Conservation (phyloP, 2,329 filamentous ascomycete species). For the Kalmusia sp. region DNA sequence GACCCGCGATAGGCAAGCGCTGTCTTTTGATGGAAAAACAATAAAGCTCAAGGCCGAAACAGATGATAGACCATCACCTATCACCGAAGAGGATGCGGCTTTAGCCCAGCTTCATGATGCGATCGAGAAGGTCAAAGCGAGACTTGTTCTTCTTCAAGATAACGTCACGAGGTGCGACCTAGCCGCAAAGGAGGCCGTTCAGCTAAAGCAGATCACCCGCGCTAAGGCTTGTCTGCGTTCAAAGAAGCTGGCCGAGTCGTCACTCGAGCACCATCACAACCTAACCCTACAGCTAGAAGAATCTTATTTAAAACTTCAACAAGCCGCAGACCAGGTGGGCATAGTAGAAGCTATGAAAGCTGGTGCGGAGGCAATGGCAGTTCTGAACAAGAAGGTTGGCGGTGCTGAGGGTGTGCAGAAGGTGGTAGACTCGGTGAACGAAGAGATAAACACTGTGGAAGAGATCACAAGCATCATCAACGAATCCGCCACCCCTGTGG, state of each 20-base stretch:
- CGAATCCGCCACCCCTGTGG: conserved; percentile 63
- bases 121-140: conserved; percentile 69
- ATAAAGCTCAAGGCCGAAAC: conserved; percentile 70
- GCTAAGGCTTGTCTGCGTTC: conserved; percentile 81
- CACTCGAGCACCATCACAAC: conserved; percentile 73
- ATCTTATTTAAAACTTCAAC: conserved; percentile 81
- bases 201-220: conserved; percentile 73
- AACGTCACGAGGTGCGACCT: conserved; percentile 58
- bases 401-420: conserved; percentile 77
- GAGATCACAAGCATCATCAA: conserved; percentile 81
- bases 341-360: conserved; percentile 83
- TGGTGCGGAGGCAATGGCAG: conserved; percentile 74
- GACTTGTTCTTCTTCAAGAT: conserved; percentile 69
- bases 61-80: conserved; percentile 54
- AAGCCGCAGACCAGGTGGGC: conserved; percentile 83
- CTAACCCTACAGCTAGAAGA: conserved; percentile 84
- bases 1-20: conserved; percentile 69
- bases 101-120: conserved; percentile 82
- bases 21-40: conserved; percentile 77
- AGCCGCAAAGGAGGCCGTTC: conserved; percentile 73
- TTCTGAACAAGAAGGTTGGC: conserved; percentile 78
- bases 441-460: conserved; percentile 76
- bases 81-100: conserved; percentile 80
- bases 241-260: conserved; percentile 81
- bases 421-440: conserved; percentile 75